These are phyloP conservation scores for Sapria himalayana DNA, from an alignment of 345 rosid species.

Conservation along the genomic window DNA sequence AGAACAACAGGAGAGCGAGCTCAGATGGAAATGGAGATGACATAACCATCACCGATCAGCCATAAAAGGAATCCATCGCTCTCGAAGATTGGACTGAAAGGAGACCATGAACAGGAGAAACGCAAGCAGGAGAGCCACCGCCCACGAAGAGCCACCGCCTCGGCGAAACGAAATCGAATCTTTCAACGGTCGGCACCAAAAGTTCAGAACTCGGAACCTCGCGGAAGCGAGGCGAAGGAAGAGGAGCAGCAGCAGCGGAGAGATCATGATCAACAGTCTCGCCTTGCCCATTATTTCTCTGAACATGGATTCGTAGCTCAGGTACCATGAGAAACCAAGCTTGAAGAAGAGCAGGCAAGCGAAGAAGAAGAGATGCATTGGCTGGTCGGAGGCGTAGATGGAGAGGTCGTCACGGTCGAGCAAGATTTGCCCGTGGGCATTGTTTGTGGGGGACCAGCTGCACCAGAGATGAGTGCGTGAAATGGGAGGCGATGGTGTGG, in stretches of 20 bases:
- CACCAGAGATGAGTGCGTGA: background rate
- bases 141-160: conserved; percentile 43
- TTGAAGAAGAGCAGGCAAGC: conserved; percentile 14
- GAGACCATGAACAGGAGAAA: conserved; percentile 34
- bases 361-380: conserved; percentile 26
- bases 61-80: conserved; percentile 35
- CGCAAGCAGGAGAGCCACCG: conserved; percentile 31
- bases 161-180: conserved; percentile 33
- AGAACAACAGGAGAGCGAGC: no score
- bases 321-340: conserved; percentile 28
- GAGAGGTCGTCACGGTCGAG: conserved; percentile 15
- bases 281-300: conserved; percentile 22
- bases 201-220: conserved; percentile 6
- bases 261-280: conserved; percentile 26
- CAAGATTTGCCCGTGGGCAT: conserved; percentile 7
- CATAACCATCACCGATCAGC: background rate
- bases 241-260: conserved; percentile 26
- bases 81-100: conserved; percentile 29
- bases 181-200: conserved; percentile 14
- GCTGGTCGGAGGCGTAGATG: conserved; percentile 11
- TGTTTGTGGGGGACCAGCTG: background rate
- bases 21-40: background rate
- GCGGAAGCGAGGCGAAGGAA: conserved; percentile 19
- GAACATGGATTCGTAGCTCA: conserved; percentile 21
- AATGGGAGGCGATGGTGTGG: no score